Percentiles rank a stretch among this genome's conserved stretches.
Evolutionary conservation across 2,329 filamentous ascomycete genomes (phyloP).

Genomic region (Aspergillus fijiensis): DNA sequence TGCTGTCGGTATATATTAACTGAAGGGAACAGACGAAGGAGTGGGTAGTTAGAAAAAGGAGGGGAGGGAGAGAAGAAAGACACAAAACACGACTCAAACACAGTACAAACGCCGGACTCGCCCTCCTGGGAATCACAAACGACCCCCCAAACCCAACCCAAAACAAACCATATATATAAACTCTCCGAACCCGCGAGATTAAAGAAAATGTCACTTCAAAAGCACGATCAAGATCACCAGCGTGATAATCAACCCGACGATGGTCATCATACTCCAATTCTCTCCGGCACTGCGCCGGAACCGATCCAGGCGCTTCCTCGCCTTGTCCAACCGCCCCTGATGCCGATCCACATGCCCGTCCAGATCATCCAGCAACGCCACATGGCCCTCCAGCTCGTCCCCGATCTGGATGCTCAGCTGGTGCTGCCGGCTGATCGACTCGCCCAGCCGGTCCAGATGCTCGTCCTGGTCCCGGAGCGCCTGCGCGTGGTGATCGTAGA

Average conservation of each 20-base stretch:
- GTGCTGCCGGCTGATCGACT: slow-evolving; percentile 81
- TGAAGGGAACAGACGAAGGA: no score
- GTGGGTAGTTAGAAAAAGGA: no score
- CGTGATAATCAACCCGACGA: slow-evolving; percentile 78
- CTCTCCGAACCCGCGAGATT: neutral
- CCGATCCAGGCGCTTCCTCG: slow-evolving; percentile 67
- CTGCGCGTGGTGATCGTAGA: slow-evolving; percentile 78
- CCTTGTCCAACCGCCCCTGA: slow-evolving; percentile 70
- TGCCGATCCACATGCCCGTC: slow-evolving; percentile 82
- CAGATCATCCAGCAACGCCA: slow-evolving; percentile 83
- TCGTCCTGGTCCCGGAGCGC: slow-evolving; percentile 88
- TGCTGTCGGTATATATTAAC: no score
- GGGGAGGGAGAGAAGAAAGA: no score
- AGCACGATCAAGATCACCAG: slow-evolving; percentile 80
- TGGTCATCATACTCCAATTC: slow-evolving; percentile 81
- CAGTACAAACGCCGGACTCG: neutral
- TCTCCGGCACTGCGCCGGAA: slow-evolving; percentile 75
- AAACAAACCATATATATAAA: neutral
- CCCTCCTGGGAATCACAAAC: neutral
- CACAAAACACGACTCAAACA: no score
- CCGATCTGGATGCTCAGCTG: slow-evolving; percentile 95
- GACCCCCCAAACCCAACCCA: neutral
- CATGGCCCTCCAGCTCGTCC: slow-evolving; percentile 89
- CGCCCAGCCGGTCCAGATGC: slow-evolving; percentile 84
- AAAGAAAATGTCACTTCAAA: slow-evolving; percentile 57